These are phyloP conservation scores for Rutstroemia sydowiana DNA, from an alignment of 2,329 filamentous ascomycete species.

Conservation along the genomic window DNA sequence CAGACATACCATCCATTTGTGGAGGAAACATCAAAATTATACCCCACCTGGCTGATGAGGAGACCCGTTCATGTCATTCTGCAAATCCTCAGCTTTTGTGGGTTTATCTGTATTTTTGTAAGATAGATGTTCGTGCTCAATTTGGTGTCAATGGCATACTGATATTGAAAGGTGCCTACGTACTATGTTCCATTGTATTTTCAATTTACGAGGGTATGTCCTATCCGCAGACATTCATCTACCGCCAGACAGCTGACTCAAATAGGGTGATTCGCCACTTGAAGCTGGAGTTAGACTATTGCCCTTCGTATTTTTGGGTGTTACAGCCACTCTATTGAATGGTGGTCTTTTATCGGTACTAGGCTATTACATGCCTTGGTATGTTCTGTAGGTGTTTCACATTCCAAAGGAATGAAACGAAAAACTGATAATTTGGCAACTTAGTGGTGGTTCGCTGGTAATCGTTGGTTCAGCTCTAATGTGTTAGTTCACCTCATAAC, in stretches of 20 bases:
- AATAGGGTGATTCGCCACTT: conserved; percentile 28
- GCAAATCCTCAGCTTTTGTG: not conserved
- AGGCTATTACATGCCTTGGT: conserved; percentile 21
- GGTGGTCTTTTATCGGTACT: conserved; percentile 33
- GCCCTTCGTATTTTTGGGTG: conserved; percentile 34
- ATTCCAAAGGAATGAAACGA: not conserved
- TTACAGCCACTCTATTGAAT: conserved; percentile 31
- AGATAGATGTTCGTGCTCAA: not conserved
- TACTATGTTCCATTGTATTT: conserved; percentile 41
- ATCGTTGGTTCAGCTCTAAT: not conserved
- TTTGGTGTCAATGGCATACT: not conserved
- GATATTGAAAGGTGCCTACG: not conserved
- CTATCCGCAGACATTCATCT: not conserved
- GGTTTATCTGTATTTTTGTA: not conserved
- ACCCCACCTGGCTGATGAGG: not conserved
- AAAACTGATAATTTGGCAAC: not conserved
- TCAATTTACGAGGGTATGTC: conserved; percentile 31
- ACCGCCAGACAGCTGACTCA: not conserved
- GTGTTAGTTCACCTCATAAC: not conserved
- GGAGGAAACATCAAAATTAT: not conserved
- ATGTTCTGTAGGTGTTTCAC: not conserved
- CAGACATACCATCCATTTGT: conserved; percentile 15
- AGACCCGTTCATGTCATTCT: not conserved
- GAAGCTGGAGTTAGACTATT: conserved; percentile 32
- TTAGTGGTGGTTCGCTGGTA: not conserved